Evolutionary conservation across 352 stramenopile species (phyloP).

Genomic region (Phytophthora ohioensis): DNA sequence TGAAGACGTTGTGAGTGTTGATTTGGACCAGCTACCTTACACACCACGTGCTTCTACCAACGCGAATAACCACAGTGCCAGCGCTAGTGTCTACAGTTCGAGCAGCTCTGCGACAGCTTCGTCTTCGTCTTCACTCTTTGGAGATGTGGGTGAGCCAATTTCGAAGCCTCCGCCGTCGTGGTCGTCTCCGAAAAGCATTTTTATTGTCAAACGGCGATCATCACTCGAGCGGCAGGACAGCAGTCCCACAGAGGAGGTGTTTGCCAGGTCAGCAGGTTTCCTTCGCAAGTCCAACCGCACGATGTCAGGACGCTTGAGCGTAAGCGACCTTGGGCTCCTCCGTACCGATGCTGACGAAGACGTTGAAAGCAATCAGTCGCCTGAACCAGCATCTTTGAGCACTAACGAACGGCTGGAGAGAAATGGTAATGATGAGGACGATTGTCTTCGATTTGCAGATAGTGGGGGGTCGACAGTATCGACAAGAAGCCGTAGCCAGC

Average conservation of each 20-base stretch:
- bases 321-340: constrained; percentile 82
- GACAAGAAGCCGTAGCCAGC: constrained; percentile 51
- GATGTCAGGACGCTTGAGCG: constrained; percentile 67
- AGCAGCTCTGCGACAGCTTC: constrained; percentile 38
- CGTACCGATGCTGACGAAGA: constrained; percentile 47
- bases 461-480: constrained; percentile 14
- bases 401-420: neutral
- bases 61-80: constrained; percentile 18
- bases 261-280: constrained; percentile 73
- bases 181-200: constrained; percentile 24
- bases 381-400: constrained; percentile 10
- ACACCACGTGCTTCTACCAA: constrained; percentile 20
- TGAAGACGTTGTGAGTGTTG: constrained; percentile 44
- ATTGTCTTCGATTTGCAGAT: constrained; percentile 22
- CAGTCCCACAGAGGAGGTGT: constrained; percentile 66
- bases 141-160: constrained; percentile 28
- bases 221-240: constrained; percentile 65
- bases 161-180: constrained; percentile 32
- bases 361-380: constrained; percentile 21
- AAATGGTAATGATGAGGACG: constrained; percentile 14
- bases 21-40: constrained; percentile 63
- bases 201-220: constrained; percentile 31
- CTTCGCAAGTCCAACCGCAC: constrained; percentile 66
- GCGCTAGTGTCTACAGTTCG: constrained; percentile 37
- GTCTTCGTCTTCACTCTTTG: constrained; percentile 43